Evolutionary conservation across 2,329 filamentous ascomycete genomes (phyloP).

Genomic region (Tolypocladium nubicola): DNA sequence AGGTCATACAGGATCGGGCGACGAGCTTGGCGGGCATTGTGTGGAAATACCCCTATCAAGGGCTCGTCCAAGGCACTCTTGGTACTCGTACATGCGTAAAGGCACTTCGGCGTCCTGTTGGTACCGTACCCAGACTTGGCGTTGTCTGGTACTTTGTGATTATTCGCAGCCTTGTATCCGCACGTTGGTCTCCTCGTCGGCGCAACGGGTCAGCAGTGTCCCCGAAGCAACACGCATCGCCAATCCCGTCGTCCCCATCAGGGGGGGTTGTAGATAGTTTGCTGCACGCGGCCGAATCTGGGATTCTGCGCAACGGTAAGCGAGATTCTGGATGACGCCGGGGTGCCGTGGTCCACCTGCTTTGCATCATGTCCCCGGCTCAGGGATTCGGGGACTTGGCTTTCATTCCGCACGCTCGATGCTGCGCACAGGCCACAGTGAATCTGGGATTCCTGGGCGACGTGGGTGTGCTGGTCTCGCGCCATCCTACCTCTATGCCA

Average conservation of each 20-base stretch:
- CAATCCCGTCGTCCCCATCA: background rate
- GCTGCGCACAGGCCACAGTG: conserved; percentile 7
- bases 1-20: background rate
- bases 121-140: background rate
- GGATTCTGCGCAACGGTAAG: conserved; percentile 2
- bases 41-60: background rate
- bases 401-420: background rate
- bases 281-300: conserved; percentile 8
- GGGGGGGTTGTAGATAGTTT: conserved; percentile 1
- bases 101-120: background rate
- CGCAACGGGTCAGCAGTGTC: background rate
- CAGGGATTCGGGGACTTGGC: background rate
- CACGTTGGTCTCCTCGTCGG: background rate
- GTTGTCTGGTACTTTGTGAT: background rate
- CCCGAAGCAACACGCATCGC: background rate
- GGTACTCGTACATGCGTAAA: background rate
- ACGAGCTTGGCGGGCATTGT: background rate
- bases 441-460: conserved; percentile 6
- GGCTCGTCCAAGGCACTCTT: background rate
- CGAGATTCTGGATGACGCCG: background rate
- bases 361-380: background rate
- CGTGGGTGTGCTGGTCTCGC: background rate
- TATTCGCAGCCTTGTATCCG: too few relatives aligned
- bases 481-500: background rate
- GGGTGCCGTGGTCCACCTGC: background rate